Percentiles rank a stretch among this genome's conserved stretches.
phyloP scores from a whole-genome alignment of 257 asterid species.

The Nicotiana sylvestris region DNA sequence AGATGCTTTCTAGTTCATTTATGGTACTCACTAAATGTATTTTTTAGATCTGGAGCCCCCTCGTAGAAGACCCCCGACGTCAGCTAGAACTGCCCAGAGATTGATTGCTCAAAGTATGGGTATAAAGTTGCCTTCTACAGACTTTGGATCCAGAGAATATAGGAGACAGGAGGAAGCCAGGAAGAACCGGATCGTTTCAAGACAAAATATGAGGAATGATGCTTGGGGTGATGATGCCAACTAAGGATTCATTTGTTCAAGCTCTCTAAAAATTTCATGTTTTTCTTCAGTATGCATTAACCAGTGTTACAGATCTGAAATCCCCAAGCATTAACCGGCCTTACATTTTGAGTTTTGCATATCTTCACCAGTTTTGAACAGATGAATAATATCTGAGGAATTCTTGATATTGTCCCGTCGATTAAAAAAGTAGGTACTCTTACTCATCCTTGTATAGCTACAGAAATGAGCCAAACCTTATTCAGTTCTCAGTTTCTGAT shows the following conservation, averaged over 20 bases:
- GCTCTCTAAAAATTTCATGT: not conserved
- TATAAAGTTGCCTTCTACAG: constrained; percentile 51
- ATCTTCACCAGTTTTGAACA: not conserved
- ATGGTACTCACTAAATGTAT: not conserved
- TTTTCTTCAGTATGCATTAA: not conserved
- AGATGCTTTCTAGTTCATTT: not conserved
- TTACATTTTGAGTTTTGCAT: not conserved
- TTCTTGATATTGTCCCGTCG: not conserved
- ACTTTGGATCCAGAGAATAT: constrained; percentile 51
- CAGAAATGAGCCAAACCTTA: not conserved
- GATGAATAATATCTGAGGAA: not conserved
- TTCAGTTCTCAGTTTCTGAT: not conserved
- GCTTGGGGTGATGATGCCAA: constrained; percentile 82
- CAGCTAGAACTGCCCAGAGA: constrained; percentile 87
- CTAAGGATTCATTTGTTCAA: constrained; percentile 13
- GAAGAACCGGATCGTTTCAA: constrained; percentile 55
- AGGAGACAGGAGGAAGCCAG: constrained; percentile 77
- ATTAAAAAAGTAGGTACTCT: not conserved
- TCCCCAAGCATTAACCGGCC: not conserved
- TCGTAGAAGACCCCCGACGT: constrained; percentile 85
- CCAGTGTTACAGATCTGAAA: not conserved
- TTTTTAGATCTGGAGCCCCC: constrained; percentile 81
- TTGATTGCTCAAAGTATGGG: constrained; percentile 89
- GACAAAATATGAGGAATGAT: constrained; percentile 73
- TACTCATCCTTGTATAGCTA: constrained; percentile 7